These are phyloP conservation scores for Magnusiomyces paraingens DNA, from an alignment of 1,139 yeast species.

Conservation along the genomic window DNA sequence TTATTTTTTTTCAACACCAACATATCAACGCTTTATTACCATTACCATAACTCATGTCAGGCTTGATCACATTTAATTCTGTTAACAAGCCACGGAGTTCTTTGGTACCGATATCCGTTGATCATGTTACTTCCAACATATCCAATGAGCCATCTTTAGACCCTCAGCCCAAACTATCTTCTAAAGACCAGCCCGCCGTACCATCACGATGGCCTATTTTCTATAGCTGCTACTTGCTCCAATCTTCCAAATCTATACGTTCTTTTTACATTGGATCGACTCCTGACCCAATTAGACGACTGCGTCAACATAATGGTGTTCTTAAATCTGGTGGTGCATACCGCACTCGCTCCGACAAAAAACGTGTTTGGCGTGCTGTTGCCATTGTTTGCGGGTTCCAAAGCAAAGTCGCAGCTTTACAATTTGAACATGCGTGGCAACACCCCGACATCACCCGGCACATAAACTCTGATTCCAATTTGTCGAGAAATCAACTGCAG, in stretches of 20 bases:
- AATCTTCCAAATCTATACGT: conserved; percentile 48
- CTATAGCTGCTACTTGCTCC: conserved; percentile 63
- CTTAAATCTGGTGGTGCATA: conserved; percentile 59
- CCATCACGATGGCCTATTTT: conserved; percentile 28
- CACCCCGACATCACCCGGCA: conserved; percentile 62
- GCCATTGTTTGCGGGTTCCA: conserved; percentile 65
- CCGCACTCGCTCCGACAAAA: conserved; percentile 48
- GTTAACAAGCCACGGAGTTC: too few species aligned
- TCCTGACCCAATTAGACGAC: conserved; percentile 60
- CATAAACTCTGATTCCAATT: conserved; percentile 28
- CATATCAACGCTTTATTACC: neutral
- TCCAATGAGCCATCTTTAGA: too few species aligned
- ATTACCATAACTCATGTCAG: neutral
- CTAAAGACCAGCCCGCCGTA: too few species aligned
- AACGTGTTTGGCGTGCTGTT: conserved; percentile 69
- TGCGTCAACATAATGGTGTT: conserved; percentile 74
- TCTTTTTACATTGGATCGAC: conserved; percentile 73
- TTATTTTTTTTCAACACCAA: neutral
- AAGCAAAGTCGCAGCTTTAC: conserved; percentile 61
- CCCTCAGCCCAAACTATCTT: too few species aligned
- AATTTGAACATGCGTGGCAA: conserved; percentile 72
- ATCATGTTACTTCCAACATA: too few species aligned
- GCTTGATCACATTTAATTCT: neutral
- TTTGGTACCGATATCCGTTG: too few species aligned
- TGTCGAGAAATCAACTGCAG: neutral